Conservation (phyloP, 202 grass and related monocot genomes). For the Panicum hallii region DNA sequence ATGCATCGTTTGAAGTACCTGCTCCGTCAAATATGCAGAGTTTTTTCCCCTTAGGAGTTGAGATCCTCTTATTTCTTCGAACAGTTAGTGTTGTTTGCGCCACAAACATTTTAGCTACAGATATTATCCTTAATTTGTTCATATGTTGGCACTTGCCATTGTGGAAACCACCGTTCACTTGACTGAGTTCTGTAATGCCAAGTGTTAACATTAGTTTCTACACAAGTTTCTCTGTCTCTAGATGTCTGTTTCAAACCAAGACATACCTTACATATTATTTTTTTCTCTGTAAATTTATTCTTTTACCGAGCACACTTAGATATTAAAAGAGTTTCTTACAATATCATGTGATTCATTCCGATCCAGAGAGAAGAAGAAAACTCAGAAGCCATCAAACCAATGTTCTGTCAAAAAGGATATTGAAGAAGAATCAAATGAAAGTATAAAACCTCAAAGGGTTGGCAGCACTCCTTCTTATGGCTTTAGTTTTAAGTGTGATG, state of each 20-base stretch:
- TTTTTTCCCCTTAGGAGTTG: background rate
- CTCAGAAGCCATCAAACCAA: conserved; percentile 49
- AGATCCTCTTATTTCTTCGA: background rate
- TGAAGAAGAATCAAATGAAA: conserved; percentile 56
- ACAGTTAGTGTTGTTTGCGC: background rate
- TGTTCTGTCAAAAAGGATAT: conserved; percentile 46
- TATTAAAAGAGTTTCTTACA: conserved; percentile 26
- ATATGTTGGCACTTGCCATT: background rate
- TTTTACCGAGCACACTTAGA: background rate
- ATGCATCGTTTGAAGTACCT: background rate
- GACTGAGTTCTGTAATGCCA: background rate
- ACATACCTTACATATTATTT: conserved; percentile 24
- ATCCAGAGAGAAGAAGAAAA: conserved; percentile 62
- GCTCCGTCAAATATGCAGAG: background rate
- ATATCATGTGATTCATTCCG: conserved; percentile 19
- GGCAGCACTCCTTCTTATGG: conserved; percentile 59
- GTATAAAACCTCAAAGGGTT: conserved; percentile 49
- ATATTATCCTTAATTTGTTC: background rate
- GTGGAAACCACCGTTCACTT: background rate
- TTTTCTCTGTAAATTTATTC: conserved; percentile 7
- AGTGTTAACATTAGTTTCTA: background rate
- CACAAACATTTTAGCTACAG: background rate
- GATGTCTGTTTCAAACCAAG: conserved; percentile 12
- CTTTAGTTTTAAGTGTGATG: conserved; percentile 70
- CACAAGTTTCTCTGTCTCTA: background rate